These are phyloP conservation scores for Halophytophthora batemanensis DNA, from an alignment of 352 stramenopile genomes.

Conservation along the genomic window DNA sequence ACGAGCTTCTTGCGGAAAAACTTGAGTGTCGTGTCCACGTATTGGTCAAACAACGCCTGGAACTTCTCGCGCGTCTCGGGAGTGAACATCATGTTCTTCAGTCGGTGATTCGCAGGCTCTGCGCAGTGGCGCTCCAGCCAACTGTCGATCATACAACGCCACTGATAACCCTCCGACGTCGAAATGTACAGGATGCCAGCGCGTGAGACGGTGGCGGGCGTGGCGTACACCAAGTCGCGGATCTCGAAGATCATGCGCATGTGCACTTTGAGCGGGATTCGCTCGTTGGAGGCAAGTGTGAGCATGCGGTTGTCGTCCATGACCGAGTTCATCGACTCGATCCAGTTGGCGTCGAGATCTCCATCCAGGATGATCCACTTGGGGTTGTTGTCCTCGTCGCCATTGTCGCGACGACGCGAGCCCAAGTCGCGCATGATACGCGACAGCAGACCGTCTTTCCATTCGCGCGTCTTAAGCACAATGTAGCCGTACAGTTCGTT, in stretches of 20 bases:
- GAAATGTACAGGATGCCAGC: slow-evolving; percentile 96
- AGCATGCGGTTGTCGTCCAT: slow-evolving; percentile 98
- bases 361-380: slow-evolving; percentile 98
- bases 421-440: slow-evolving; percentile 96
- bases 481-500: slow-evolving; percentile 97
- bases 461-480: slow-evolving; percentile 93
- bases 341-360: slow-evolving; percentile 97
- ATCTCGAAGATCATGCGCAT: slow-evolving; percentile 99
- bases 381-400: slow-evolving; percentile 88
- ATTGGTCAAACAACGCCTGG: slow-evolving; percentile 89
- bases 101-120: slow-evolving; percentile 53
- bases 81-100: slow-evolving; percentile 77
- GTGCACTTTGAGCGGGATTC: slow-evolving; percentile 94
- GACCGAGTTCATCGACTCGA: slow-evolving; percentile 97
- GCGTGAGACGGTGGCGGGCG: slow-evolving; percentile 93
- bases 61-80: slow-evolving; percentile 77
- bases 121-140: slow-evolving; percentile 87
- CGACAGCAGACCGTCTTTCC: slow-evolving; percentile 94
- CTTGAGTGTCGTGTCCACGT: slow-evolving; percentile 89
- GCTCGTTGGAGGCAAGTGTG: slow-evolving; percentile 95
- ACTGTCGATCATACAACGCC: slow-evolving; percentile 92
- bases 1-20: slow-evolving; percentile 94
- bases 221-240: slow-evolving; percentile 93
- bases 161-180: slow-evolving; percentile 94
- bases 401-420: slow-evolving; percentile 86